phyloP scores from a whole-genome alignment of 2,329 filamentous ascomycete genomes.

The Cercospora sesami region DNA sequence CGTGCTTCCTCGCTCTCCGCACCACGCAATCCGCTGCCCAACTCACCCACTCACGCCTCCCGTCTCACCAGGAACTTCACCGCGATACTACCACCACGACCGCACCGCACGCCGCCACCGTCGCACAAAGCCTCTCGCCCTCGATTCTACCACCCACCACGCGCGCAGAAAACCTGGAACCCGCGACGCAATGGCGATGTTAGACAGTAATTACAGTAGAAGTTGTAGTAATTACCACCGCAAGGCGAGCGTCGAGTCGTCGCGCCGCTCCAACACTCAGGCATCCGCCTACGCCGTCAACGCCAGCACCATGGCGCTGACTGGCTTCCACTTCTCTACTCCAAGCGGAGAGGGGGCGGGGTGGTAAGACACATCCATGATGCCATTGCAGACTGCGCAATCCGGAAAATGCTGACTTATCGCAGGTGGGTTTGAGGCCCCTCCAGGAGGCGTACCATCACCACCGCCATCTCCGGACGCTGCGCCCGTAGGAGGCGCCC shows the following conservation, averaged over 20 bases:
- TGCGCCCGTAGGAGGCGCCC: conserved; percentile 22
- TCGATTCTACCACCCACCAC: conserved; percentile 11
- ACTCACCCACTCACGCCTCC: neutral
- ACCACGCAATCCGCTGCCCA: neutral
- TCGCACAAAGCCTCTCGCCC: conserved; percentile 1
- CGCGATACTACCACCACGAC: conserved; percentile 2
- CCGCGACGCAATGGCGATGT: conserved; percentile 63
- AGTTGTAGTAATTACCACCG: conserved; percentile 64
- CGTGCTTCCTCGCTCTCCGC: conserved; percentile 7
- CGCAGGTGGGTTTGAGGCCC: conserved; percentile 91
- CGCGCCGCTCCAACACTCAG: conserved; percentile 72
- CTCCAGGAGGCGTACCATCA: conserved; percentile 75
- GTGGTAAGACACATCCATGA: conserved; percentile 27
- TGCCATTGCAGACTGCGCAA: neutral
- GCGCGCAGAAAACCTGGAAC: conserved; percentile 48
- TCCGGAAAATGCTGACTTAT: conserved; percentile 42
- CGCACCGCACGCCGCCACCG: neutral
- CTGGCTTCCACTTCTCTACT: conserved; percentile 94
- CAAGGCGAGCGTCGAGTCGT: conserved; percentile 57
- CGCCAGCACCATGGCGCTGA: conserved; percentile 65
- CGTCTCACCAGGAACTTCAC: neutral
- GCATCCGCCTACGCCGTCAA: conserved; percentile 90
- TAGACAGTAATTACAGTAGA: conserved; percentile 66
- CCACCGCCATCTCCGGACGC: conserved; percentile 74
- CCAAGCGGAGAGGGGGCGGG: conserved; percentile 66